A percentile compares a stretch with the other conserved stretches of the same genome.
These are phyloP conservation scores for Ogataea dorogensis DNA, from an alignment of 805 yeast species.

Conservation along the genomic window DNA sequence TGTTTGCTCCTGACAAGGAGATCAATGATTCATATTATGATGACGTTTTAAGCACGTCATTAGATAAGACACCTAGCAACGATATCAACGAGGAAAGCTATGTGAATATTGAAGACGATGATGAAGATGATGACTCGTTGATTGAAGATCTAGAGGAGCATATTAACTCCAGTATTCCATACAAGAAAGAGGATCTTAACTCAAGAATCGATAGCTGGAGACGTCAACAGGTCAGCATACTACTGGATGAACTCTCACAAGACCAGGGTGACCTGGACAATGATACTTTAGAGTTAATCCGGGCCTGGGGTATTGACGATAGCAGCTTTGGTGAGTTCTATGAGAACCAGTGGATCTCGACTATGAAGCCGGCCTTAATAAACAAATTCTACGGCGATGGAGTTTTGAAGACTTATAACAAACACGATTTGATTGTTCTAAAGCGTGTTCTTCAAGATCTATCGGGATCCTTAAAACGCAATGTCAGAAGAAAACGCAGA, in stretches of 20 bases:
- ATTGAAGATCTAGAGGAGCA: constrained; percentile 30
- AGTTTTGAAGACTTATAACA: constrained; percentile 19
- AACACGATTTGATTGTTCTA: constrained; percentile 23
- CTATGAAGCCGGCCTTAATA: constrained; percentile 5
- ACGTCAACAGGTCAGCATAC: constrained; percentile 27
- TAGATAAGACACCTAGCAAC: constrained; percentile 16
- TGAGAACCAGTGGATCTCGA: constrained; percentile 1
- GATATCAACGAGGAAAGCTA: constrained; percentile 18
- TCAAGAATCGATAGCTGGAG: constrained; percentile 33
- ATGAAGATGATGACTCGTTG: constrained; percentile 27
- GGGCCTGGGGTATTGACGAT: constrained; percentile 36
- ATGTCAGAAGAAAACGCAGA: constrained; percentile 4
- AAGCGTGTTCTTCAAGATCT: constrained; percentile 21
- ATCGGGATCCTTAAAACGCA: constrained; percentile 19
- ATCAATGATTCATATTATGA: constrained; percentile 20
- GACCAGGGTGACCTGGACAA: constrained; percentile 12
- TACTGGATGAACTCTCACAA: constrained; percentile 22
- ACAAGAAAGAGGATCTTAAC: constrained; percentile 26
- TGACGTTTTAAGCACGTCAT: constrained; percentile 27
- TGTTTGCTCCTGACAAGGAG: constrained; percentile 29
- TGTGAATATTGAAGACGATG: constrained; percentile 20
- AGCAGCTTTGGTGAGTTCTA: constrained; percentile 1
- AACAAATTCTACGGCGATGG: constrained; percentile 25
- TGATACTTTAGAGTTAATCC: constrained; percentile 28
- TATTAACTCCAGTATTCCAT: constrained; percentile 15